Evolutionary conservation across 2,329 filamentous ascomycete species (phyloP), one percentile per base, ranked within the genome.

Genomic region (Tolypocladium guangdongense): DNA sequence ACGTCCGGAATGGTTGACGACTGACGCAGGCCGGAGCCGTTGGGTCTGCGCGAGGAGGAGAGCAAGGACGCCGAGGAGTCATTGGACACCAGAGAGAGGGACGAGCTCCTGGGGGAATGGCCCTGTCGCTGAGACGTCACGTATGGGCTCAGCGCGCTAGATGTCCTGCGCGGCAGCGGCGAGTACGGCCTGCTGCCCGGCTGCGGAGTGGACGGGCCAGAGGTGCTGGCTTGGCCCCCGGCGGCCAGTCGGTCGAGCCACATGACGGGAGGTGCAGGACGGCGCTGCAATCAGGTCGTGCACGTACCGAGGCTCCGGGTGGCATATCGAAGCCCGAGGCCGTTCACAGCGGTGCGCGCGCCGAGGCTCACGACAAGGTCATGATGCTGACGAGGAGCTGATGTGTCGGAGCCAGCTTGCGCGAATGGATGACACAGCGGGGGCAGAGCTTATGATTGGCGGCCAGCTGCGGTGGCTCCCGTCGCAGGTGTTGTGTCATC

Each of bases 211-310:
- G 80, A 78, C 54, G 81, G 76, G 59, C 71, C 73, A 56, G 70
- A 82, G 74, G 67, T 81, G 58, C 59, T 83, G 54, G 84, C 80
- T 69, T 87, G 84, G 62, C 80, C 62, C 56, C 66, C 83, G 59
- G 87, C 83, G 59, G 87, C 85, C 59, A 95, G 83, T 68, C 90
- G 86, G 74, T 96, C 90, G 66, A 95, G 83, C 90, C 90, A 96
- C 89, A 95, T 95, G 63, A 63, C 71, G 63, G 38, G 22, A 27
- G 8, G 43, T 6, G 18, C 56, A 54, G 54, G 39, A 12, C 16
- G 48, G 22, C 54, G 52, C 55, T 45, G 37, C 24, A 33, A 32
- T 52, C 20, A 49, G 20, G 35, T 46, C 43, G 39, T 41, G 50
- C 46, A 49, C 7, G 18, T 33, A 11, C 11, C 24, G 24, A 30